These are phyloP conservation scores for Solanum bulbocastanum DNA, from an alignment of 257 asterid genomes.

Conservation along the genomic window DNA sequence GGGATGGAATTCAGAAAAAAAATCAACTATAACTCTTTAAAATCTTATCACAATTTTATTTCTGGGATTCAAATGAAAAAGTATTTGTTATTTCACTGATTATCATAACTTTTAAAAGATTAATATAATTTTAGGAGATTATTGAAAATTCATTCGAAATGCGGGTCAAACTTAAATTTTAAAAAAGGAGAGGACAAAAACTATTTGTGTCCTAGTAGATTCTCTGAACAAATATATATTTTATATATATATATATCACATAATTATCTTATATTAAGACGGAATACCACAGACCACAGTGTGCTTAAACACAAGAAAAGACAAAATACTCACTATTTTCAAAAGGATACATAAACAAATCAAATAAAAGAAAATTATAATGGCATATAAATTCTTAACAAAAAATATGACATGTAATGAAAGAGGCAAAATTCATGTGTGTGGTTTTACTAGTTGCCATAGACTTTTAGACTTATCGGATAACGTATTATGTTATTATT, in stretches of 20 bases:
- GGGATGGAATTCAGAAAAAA: not conserved
- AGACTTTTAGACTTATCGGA: not conserved
- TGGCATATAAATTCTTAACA: not conserved
- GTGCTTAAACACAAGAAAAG: not conserved
- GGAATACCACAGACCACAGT: not conserved
- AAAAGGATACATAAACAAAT: not conserved
- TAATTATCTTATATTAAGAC: not conserved
- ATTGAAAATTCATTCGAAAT: not conserved
- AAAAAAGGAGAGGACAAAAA: not conserved
- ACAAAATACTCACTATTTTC: not conserved
- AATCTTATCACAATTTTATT: no score
- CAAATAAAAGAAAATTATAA: not conserved
- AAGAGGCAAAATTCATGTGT: not conserved
- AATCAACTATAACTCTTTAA: not conserved
- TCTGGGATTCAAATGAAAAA: no score
- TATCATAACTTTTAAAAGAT: no score
- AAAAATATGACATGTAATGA: not conserved
- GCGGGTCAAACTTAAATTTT: not conserved
- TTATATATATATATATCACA: not conserved
- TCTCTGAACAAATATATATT: not conserved
- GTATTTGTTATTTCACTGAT: no score
- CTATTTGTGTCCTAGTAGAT: not conserved
- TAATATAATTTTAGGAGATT: not conserved
- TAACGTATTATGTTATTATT: not conserved
- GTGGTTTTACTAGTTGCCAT: not conserved